Percentiles rank a stretch among this genome's conserved stretches.
Conservation (phyloP, 495 filamentous ascomycete species). For the Astrothelium subdiscretum region DNA sequence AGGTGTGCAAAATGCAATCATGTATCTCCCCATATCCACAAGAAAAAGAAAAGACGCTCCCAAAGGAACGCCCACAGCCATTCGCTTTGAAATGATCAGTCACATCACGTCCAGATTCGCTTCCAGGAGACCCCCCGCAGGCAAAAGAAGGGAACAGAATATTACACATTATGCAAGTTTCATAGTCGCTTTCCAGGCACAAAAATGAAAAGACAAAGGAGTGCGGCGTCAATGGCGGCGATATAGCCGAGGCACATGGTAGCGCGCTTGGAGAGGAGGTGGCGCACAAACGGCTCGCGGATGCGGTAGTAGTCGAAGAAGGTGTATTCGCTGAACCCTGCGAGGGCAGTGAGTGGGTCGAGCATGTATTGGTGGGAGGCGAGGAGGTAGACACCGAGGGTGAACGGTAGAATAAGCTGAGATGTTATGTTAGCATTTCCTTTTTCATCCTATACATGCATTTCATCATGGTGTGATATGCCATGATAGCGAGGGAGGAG, state of each 20-base stretch:
- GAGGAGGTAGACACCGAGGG: conserved; percentile 76
- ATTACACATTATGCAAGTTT: conserved; percentile 8
- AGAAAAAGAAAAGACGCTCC: background rate
- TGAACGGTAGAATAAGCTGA: conserved; percentile 87
- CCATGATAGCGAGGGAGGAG: no score
- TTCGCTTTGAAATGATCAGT: background rate
- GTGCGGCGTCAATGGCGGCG: conserved; percentile 57
- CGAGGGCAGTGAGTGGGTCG: conserved; percentile 81
- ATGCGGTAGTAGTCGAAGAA: conserved; percentile 81
- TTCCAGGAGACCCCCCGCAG: background rate
- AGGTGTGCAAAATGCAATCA: no score
- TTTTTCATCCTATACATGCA: no score
- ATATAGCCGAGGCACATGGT: conserved; percentile 63
- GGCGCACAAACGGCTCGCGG: conserved; percentile 74
- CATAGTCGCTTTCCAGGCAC: conserved; percentile 83
- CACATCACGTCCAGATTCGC: background rate
- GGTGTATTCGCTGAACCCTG: conserved; percentile 87
- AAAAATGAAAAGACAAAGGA: conserved; percentile 78
- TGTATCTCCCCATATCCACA: background rate
- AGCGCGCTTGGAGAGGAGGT: conserved; percentile 66
- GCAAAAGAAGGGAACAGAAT: background rate
- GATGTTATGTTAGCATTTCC: background rate
- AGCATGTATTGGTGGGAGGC: conserved; percentile 87
- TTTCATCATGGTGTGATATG: no score
- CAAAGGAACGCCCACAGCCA: background rate